Evolutionary conservation across 257 asterid genomes (phyloP).

Genomic region (Coffea canephora): DNA sequence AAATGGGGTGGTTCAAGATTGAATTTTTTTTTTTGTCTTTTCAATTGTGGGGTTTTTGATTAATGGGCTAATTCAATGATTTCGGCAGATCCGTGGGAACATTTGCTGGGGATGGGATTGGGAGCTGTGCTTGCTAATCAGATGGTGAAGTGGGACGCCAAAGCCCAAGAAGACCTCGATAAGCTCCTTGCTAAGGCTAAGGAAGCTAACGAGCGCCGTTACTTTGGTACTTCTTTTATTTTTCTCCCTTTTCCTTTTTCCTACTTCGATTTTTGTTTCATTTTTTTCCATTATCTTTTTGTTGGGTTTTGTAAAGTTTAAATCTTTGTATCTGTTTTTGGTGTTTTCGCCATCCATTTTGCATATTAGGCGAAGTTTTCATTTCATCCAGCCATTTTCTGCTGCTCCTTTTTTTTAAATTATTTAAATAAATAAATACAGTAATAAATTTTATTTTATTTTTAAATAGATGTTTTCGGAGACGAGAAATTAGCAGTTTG

Average conservation of each 20-base stretch:
- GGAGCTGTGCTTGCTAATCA: slow-evolving; percentile 81
- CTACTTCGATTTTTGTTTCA: too few species aligned
- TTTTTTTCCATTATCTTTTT: background rate
- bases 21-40: background rate
- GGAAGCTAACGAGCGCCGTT: slow-evolving; percentile 90
- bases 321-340: background rate
- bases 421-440: too few species aligned
- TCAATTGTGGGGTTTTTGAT: background rate
- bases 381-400: background rate
- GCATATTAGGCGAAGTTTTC: background rate
- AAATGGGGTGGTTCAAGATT: background rate
- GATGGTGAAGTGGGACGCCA: slow-evolving; percentile 80
- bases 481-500: background rate
- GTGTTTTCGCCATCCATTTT: background rate
- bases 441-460: too few species aligned
- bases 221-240: slow-evolving; percentile 52
- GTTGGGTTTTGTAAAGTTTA: background rate
- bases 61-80: background rate
- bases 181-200: slow-evolving; percentile 76
- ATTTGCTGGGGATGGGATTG: slow-evolving; percentile 90
- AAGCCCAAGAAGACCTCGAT: slow-evolving; percentile 82
- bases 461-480: background rate
- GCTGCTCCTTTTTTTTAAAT: background rate
- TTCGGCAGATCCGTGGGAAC: slow-evolving; percentile 97
- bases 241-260: background rate